Evolutionary conservation across 1,284 basidiomycete species (phyloP).

Genomic region (Austroboletus novae-zelandiae): DNA sequence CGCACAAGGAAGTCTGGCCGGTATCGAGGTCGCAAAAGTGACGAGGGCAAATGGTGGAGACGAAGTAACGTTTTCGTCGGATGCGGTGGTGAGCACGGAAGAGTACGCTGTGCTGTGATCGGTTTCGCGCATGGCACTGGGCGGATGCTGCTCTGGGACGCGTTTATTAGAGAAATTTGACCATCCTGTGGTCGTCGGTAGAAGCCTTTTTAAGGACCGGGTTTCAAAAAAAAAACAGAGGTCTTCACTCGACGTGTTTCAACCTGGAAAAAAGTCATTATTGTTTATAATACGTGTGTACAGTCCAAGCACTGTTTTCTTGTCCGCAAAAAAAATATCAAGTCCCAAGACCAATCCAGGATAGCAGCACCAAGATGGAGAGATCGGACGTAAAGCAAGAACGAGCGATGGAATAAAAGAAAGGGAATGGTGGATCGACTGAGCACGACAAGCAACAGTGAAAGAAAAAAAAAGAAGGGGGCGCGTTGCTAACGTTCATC

Average conservation of each 20-base stretch:
- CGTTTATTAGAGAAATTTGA: not conserved
- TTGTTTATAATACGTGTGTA: too few species aligned
- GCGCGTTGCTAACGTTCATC: not conserved
- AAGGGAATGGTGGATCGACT: not conserved
- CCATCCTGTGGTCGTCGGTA: not conserved
- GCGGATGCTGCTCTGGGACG: not conserved
- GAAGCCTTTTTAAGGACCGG: not conserved
- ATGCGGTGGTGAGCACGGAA: constrained; percentile 70
- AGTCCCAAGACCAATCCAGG: too few species aligned
- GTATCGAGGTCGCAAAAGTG: constrained; percentile 62
- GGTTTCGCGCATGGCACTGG: not conserved
- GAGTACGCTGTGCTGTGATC: constrained; percentile 59
- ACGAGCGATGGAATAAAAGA: too few species aligned
- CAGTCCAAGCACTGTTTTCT: not conserved
- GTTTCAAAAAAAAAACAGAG: not conserved
- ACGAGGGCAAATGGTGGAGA: constrained; percentile 53
- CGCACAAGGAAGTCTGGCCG: constrained; percentile 74
- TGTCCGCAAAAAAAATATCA: too few species aligned
- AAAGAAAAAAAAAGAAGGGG: not conserved
- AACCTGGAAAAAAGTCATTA: too few species aligned
- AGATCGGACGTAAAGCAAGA: too few species aligned
- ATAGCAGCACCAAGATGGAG: too few species aligned
- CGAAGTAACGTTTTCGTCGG: constrained; percentile 72
- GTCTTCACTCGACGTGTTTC: too few species aligned
- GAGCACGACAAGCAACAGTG: not conserved